phyloP scores from a whole-genome alignment of 2,329 filamentous ascomycete genomes.

The Ophiocordyceps unilateralis region DNA sequence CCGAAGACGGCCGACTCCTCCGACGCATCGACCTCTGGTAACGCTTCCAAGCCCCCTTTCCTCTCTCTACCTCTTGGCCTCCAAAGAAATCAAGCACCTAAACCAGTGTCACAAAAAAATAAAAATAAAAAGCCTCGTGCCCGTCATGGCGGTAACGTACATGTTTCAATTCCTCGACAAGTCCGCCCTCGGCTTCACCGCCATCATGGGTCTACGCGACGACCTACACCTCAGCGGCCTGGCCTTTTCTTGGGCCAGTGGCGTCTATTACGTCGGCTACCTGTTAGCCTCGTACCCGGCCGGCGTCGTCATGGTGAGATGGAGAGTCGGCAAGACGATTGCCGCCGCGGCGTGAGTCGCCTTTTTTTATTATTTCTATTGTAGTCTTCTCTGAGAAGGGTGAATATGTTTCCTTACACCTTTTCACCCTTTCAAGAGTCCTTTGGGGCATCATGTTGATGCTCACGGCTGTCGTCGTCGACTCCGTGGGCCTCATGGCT shows the following conservation, averaged over 20 bases:
- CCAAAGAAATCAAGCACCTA: no score
- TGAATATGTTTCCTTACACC: neutral
- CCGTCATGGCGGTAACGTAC: conserved; percentile 32
- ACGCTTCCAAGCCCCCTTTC: no score
- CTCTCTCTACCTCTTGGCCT: no score
- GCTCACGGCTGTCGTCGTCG: conserved; percentile 20
- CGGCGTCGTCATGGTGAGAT: conserved; percentile 10
- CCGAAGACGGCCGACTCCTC: neutral
- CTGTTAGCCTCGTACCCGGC: conserved; percentile 14
- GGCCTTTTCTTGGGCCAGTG: conserved; percentile 32
- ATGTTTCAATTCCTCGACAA: conserved; percentile 47
- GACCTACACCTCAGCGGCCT: conserved; percentile 27
- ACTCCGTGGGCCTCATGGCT: conserved; percentile 11
- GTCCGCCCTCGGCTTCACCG: conserved; percentile 32
- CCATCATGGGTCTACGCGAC: conserved; percentile 28
- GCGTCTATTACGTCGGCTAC: conserved; percentile 35
- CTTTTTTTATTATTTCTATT: neutral
- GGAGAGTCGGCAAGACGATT: conserved; percentile 11
- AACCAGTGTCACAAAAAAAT: no score
- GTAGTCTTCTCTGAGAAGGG: neutral
- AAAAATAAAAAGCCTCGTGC: no score
- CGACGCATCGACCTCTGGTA: neutral
- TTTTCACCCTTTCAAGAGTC: no score
- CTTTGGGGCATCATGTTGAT: conserved; percentile 24
- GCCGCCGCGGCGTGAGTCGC: conserved; percentile 5